Evolutionary conservation across 306 rosid species (phyloP), one percentile per base, ranked within the genome.

Genomic region (Rosa multiflora): DNA sequence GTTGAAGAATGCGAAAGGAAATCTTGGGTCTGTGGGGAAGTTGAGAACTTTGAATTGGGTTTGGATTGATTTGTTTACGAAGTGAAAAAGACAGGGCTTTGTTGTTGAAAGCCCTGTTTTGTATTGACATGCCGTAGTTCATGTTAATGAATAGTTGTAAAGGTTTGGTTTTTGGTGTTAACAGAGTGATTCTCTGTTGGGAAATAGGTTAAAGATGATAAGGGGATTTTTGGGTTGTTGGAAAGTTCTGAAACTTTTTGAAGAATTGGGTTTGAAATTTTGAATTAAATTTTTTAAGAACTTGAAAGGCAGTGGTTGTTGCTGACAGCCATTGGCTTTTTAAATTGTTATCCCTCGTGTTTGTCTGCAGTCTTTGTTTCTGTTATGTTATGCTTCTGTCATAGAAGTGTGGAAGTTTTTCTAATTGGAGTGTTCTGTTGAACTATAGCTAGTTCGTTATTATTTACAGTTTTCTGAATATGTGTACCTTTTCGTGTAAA

Each of bases 21-120:
- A 14, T 51, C 26, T 51, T 73, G 66, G 76, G 76, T 32, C 58
- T 8, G 69, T 23, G 61, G 42, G 40, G 23, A 75, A 44, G 47
- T 12, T 29, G 42, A 39, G 1, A 23, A 10, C 26, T 21, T 73
- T 58, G 53, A 39, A 13, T 21, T 29, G 55, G 51, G 14, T 74
- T 20, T 7, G 67, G 3, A 21, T 37, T 40, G 20, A 17, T 2
- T 55, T 15, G 10, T 10, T 61, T 23, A 61, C 23, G 15, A 5
- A 23, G 39, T 4, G 0, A 23, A 48, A 70, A 23, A 13, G 21
- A 32, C 6, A 23, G 5, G 61, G 37, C 18, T 8, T 3, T 46
- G 35, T 6, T 13, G 12, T 5, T 47, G 17, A 21, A 68, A 26
- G 29, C 10, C 5, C 6, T 59, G 66, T 59, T 23, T 74, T 26